phyloP scores from a whole-genome alignment of 2,329 filamentous ascomycete species.

The Arthroderma sp. region DNA sequence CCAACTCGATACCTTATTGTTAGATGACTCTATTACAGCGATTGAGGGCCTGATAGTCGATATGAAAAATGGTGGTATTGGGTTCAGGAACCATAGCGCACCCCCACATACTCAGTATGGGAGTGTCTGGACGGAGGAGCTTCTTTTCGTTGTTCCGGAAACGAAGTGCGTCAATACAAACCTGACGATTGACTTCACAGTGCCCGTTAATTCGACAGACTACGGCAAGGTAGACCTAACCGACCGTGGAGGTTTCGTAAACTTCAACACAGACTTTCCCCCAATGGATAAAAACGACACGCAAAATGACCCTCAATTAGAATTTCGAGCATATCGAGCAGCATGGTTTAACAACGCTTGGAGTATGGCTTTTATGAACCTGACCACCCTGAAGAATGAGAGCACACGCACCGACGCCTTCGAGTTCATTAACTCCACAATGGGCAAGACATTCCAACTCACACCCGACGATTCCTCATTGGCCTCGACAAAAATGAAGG shows the following conservation, averaged over 20 bases:
- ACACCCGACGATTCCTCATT: conserved; percentile 7
- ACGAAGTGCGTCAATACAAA: conserved; percentile 31
- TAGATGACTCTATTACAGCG: conserved; percentile 20
- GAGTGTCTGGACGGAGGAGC: conserved; percentile 33
- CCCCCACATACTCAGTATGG: conserved; percentile 22
- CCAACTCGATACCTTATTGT: conserved; percentile 19
- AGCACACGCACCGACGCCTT: conserved; percentile 16
- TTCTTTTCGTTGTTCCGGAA: conserved; percentile 36
- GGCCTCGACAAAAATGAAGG: neutral
- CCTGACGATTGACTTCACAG: conserved; percentile 28
- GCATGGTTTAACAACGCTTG: conserved; percentile 32
- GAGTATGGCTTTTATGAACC: conserved; percentile 29
- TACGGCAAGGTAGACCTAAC: conserved; percentile 15
- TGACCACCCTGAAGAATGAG: conserved; percentile 21
- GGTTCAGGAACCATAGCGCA: conserved; percentile 34
- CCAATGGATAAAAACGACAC: conserved; percentile 18
- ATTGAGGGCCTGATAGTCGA: conserved; percentile 36
- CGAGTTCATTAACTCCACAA: conserved; percentile 24
- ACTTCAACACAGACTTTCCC: conserved; percentile 26
- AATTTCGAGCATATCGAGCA: conserved; percentile 29
- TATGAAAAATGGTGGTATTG: conserved; percentile 28
- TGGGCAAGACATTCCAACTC: conserved; percentile 21
- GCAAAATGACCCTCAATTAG: conserved; percentile 26
- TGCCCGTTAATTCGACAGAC: conserved; percentile 9
- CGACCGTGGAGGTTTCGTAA: conserved; percentile 33